A percentile compares a stretch with the other conserved stretches of the same genome.
Evolutionary conservation across 495 filamentous ascomycete species (phyloP).

Genomic region (Gamarada debralockiae): DNA sequence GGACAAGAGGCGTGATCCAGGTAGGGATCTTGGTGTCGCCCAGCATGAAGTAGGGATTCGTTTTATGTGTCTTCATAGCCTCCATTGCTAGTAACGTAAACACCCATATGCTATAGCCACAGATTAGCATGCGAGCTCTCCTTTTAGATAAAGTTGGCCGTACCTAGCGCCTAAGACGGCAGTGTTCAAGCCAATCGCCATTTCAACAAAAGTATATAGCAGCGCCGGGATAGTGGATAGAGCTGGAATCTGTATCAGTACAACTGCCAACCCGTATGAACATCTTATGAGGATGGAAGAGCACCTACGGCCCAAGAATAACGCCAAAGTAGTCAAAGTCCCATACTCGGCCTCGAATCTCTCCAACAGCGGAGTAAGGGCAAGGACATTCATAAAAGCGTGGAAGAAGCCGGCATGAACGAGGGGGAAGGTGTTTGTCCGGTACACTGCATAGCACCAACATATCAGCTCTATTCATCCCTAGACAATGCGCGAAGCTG

Average conservation of each 20-base stretch:
- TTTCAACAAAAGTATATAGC: constrained; percentile 68
- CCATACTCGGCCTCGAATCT: constrained; percentile 93
- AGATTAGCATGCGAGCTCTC: constrained; percentile 1
- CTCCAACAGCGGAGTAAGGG: constrained; percentile 79
- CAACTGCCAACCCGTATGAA: not conserved
- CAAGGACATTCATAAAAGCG: constrained; percentile 70
- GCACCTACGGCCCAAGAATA: constrained; percentile 86
- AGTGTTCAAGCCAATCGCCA: constrained; percentile 57
- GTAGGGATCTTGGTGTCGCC: constrained; percentile 79
- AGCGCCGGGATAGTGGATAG: constrained; percentile 75
- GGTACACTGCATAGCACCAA: constrained; percentile 62
- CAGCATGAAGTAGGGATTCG: constrained; percentile 71
- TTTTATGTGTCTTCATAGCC: constrained; percentile 70
- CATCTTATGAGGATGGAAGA: not conserved
- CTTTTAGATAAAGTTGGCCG: constrained; percentile 17
- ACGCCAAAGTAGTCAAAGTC: constrained; percentile 73
- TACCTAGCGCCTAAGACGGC: constrained; percentile 81
- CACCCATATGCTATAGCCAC: constrained; percentile 68
- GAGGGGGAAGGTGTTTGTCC: constrained; percentile 87
- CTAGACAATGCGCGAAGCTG: not conserved
- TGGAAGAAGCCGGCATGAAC: constrained; percentile 82
- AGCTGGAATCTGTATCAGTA: constrained; percentile 42
- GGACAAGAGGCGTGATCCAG: constrained; percentile 80
- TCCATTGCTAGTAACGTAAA: constrained; percentile 84
- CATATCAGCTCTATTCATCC: constrained; percentile 2